Evolutionary conservation across 345 rosid genomes (phyloP).

Genomic region (Durio zibethinus): DNA sequence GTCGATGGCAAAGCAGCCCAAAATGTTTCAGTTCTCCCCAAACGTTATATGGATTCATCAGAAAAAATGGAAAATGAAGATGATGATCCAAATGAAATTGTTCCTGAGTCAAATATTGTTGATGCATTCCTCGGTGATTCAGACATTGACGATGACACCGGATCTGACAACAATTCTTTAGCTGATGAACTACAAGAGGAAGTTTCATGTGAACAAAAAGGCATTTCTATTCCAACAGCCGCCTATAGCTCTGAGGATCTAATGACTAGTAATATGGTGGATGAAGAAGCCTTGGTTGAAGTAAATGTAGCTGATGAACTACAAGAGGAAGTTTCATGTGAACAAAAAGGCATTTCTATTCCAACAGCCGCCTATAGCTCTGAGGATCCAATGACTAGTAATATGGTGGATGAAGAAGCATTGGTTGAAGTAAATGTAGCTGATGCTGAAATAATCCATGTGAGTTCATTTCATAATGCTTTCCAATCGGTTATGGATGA

Average conservation of each 20-base stretch:
- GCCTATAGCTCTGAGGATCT: no score
- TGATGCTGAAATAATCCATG: not conserved
- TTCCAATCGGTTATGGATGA: not conserved
- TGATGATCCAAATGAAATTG: not conserved
- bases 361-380: not conserved
- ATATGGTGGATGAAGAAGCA: not conserved
- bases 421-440: not conserved
- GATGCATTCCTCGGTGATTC: not conserved
- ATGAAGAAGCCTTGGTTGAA: no score
- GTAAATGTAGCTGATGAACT: no score
- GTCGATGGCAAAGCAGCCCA: not conserved
- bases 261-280: no score
- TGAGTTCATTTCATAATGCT: not conserved
- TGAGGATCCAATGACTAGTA: not conserved
- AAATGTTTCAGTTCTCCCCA: not conserved
- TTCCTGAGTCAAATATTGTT: not conserved
- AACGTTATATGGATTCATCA: no score
- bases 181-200: no score
- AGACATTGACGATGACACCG: not conserved
- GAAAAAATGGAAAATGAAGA: no score
- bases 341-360: not conserved
- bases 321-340: slow-evolving; percentile 2
- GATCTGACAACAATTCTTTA: not conserved
- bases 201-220: no score
- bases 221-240: no score